Evolutionary conservation across 495 filamentous ascomycete species (phyloP).

Genomic region (Choiromyces venosus): DNA sequence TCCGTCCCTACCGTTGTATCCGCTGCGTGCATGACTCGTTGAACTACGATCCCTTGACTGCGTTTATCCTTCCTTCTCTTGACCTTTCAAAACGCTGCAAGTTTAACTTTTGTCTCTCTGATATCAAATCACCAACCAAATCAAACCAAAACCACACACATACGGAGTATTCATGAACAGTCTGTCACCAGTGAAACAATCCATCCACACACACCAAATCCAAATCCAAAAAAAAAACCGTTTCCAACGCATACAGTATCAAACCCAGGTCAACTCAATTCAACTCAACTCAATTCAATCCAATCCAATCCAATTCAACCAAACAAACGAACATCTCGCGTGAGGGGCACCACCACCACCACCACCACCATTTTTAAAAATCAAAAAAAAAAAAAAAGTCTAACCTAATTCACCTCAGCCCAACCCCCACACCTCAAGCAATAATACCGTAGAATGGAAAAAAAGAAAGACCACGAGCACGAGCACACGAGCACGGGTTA

Average conservation of each 20-base stretch:
- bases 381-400: not conserved
- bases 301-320: not conserved
- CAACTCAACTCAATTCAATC: not conserved
- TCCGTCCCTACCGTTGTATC: not conserved
- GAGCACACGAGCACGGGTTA: too few relatives aligned
- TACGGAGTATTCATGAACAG: not conserved
- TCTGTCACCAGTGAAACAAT: not conserved
- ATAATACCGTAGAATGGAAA: too few relatives aligned
- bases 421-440: not conserved
- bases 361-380: not conserved
- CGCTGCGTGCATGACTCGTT: not conserved
- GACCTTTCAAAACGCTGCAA: not conserved
- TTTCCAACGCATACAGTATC: not conserved
- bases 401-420: not conserved
- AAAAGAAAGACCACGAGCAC: too few relatives aligned
- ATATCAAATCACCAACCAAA: not conserved
- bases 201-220: not conserved
- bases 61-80: too few relatives aligned
- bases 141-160: not conserved
- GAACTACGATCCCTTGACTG: not conserved
- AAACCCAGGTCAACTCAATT: not conserved
- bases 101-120: not conserved
- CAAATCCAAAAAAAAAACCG: not conserved
- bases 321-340: not conserved
- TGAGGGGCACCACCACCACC: slow-evolving; percentile 1